phyloP scores from a whole-genome alignment of 495 filamentous ascomycete species.

The Penicillium ochrochloron region DNA sequence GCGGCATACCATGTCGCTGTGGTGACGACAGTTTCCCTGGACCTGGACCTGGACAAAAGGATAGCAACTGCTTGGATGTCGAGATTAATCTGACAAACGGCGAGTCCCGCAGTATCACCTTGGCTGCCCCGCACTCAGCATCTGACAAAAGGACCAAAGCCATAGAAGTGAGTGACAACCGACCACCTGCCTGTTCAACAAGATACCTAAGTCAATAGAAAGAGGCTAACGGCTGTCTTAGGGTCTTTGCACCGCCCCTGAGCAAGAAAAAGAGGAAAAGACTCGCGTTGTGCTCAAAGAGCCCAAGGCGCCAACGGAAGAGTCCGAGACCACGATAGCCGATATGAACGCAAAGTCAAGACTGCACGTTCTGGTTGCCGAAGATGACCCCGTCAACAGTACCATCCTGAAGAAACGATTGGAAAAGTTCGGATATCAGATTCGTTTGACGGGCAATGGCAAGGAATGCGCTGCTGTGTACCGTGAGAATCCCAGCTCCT shows the following conservation, averaged over 20 bases:
- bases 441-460: constrained; percentile 75
- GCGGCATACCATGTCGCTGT: constrained; percentile 19
- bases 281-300: not conserved
- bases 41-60: constrained; percentile 12
- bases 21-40: constrained; percentile 16
- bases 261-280: constrained; percentile 8
- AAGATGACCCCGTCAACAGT: constrained; percentile 90
- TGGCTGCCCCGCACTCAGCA: constrained; percentile 10
- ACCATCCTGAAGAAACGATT: constrained; percentile 80
- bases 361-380: constrained; percentile 75
- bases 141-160: constrained; percentile 1
- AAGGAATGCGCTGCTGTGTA: constrained; percentile 78
- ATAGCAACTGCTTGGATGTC: constrained; percentile 18
- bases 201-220: not conserved
- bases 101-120: constrained; percentile 20
- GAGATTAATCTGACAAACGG: constrained; percentile 23
- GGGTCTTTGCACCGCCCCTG: constrained; percentile 1
- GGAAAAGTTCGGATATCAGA: constrained; percentile 74
- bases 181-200: not conserved
- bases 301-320: not conserved
- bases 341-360: constrained; percentile 19
- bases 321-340: not conserved
- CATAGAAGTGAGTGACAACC: not conserved
- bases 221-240: not conserved
- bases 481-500: constrained; percentile 57